Evolutionary conservation across 1,284 basidiomycete species (phyloP), one percentile per base, ranked within the genome.

Genomic region (Naganishia sp.): DNA sequence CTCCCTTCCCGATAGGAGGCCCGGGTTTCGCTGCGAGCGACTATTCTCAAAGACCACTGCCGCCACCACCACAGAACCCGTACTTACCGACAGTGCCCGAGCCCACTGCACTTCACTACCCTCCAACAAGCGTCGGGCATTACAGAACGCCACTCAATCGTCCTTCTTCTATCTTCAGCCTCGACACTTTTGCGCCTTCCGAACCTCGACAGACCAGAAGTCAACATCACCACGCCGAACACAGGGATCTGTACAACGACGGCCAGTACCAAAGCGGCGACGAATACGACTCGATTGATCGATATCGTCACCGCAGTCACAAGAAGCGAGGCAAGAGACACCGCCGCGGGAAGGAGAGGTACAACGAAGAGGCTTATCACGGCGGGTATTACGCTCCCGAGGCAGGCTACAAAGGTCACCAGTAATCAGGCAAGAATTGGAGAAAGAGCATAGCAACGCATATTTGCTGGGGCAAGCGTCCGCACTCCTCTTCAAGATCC

Each of bases 301-400:
- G 7, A 10, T 31, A 31, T 23, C 53, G 31, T 36, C 53, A 55
- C 25, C 36, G 53, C 13, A 31, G 48, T 4, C 49, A 50, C 45
- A 49, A 36, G 57, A 61, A 61, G 36, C 36, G 33, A 16, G 48
- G 52, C 23, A 49, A 23, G 16, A 52, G 48, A 36, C 57, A 49
- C 13, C 48, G 7, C 2, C 31, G 23, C 3, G 5, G 36, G 13
- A 36, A 23, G 9, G 48, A 50, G 6, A 9, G 39, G 11, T 16
- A 50, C 10, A 23, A 39, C 11, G 10, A 23, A 7, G 57, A 61
- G 16, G 25, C 44, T 9, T 57, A 23, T 15, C 55, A 57, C 55
- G 55, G 55, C 13, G 55, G 55, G 18, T 61, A 61, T 44, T 61
- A 50, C 57, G 57, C 46, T 23, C 57, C 57, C 1, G 48, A 50